A percentile compares a stretch with the other conserved stretches of the same genome.
Conservation (phyloP, 768 basidiomycete species). For the Serendipita indica region DNA sequence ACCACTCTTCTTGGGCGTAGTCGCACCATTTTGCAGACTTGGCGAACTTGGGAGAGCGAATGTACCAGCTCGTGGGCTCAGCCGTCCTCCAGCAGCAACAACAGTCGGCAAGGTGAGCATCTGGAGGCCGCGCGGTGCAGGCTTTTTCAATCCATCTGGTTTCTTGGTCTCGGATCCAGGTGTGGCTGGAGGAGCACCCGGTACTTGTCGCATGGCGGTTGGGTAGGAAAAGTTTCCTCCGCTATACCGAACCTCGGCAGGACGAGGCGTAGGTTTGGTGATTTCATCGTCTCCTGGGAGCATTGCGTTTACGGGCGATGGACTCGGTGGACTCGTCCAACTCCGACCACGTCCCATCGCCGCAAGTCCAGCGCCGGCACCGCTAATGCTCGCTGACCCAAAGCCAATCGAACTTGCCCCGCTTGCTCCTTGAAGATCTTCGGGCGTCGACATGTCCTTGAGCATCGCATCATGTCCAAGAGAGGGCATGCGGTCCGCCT, state of each 20-base stretch:
- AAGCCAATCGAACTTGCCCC: background rate
- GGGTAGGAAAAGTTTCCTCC: conserved; percentile 7
- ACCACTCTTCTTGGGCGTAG: background rate
- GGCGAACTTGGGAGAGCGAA: conserved; percentile 5
- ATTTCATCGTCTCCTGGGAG: background rate
- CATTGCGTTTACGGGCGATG: background rate
- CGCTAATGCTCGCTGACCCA: background rate
- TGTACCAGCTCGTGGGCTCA: background rate
- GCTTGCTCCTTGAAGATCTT: conserved; percentile 1
- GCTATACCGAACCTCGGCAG: conserved; percentile 4
- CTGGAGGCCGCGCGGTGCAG: background rate
- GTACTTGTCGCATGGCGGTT: background rate
- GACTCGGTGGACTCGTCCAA: background rate
- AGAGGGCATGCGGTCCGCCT: background rate
- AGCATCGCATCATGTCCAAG: background rate
- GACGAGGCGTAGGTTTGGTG: background rate
- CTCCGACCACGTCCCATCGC: background rate
- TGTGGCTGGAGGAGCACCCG: background rate
- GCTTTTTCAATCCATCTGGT: background rate
- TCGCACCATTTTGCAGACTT: background rate
- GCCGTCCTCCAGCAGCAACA: background rate
- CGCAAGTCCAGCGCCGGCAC: background rate
- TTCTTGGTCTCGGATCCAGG: background rate
- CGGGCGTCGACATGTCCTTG: background rate
- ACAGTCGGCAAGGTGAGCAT: background rate